phyloP scores from a whole-genome alignment of 441 rosid genomes.

The Lepidium campestre region DNA sequence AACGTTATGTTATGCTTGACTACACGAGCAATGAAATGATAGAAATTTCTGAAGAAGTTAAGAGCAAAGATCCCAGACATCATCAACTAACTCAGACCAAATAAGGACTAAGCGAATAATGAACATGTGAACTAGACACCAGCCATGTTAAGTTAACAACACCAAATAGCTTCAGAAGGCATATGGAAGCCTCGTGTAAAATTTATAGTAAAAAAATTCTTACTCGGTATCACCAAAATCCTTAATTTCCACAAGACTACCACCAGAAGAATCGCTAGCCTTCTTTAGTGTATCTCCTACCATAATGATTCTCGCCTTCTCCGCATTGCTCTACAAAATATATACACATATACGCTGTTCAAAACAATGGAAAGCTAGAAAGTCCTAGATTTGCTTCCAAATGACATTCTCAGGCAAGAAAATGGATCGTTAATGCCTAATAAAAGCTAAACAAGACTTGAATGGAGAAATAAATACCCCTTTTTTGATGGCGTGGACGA shows the following conservation, averaged over 20 bases:
- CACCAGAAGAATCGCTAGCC: constrained; percentile 59
- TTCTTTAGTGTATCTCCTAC: constrained; percentile 86
- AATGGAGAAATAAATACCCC: constrained; percentile 45
- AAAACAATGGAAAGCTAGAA: neutral
- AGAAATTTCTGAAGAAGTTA: neutral
- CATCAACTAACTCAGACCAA: neutral
- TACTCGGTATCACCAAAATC: constrained; percentile 66
- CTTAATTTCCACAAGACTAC: constrained; percentile 40
- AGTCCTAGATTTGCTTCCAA: too few species aligned
- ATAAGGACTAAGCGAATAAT: neutral
- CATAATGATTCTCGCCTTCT: constrained; percentile 85
- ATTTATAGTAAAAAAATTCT: neutral
- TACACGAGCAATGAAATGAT: neutral
- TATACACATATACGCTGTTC: neutral
- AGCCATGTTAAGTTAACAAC: neutral
- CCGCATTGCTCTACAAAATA: constrained; percentile 68
- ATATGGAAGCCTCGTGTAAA: neutral
- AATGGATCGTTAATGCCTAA: neutral
- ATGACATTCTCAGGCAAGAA: neutral
- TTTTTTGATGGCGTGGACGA: constrained; percentile 71
- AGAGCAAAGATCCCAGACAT: neutral
- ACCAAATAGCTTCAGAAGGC: neutral
- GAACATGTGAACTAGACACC: neutral
- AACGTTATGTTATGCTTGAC: neutral
- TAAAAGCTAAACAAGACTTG: neutral